Base-by-base conservation (phyloP, 2,329 filamentous ascomycete species). In the Aspergillus sp. region DNA sequence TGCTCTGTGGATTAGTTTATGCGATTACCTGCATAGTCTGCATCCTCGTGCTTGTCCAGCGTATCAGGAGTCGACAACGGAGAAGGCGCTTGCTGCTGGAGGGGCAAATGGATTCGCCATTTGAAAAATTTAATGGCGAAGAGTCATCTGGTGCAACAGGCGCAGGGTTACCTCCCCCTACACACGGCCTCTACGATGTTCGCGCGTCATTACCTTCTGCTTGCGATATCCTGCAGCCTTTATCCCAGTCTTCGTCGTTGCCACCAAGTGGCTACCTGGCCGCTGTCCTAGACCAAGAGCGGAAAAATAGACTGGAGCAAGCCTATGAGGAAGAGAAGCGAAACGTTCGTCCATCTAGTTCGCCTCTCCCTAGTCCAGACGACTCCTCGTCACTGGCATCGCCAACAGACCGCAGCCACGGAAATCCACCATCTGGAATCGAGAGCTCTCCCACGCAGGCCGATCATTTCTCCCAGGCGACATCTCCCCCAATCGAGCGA, bases 221-320 rank as follows among this genome's bases (percentile, higher is more conserved):
- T 41, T 69, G 69, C 58, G 69, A 69, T 64, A 66, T 71, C 47
- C 59, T 71, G 62, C 63, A 66, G 53, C 69, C 69, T 34, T 55
- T 71, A 57, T 71, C 69, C 17, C 63, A 65, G 22, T 50, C 59
- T 48, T 66, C 66, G 31, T 59, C 61, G 22, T 59, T 71, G 61
- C 69, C 69, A 23, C 60, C 68, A 4, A 71, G 69, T 64, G 69
- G 69, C 54, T 67, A 70, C 57, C 50, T 71, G 23, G 69, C 67
- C 23, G 60, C 68, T 7, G 54, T 66, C 23, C 46, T 69, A 46
- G 49, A 55, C 46, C 62, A 64, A 8, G 66, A 66, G 43, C 64
- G 59, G 55, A 49, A 38, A 34, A 49, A 23, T 11, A 62, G 57
- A 55, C 31, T 52, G 53, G 56, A 58, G 19, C 60, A 61, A 57